phyloP scores from a whole-genome alignment of 2,329 filamentous ascomycete genomes.

The Aspergillus cejpii region DNA sequence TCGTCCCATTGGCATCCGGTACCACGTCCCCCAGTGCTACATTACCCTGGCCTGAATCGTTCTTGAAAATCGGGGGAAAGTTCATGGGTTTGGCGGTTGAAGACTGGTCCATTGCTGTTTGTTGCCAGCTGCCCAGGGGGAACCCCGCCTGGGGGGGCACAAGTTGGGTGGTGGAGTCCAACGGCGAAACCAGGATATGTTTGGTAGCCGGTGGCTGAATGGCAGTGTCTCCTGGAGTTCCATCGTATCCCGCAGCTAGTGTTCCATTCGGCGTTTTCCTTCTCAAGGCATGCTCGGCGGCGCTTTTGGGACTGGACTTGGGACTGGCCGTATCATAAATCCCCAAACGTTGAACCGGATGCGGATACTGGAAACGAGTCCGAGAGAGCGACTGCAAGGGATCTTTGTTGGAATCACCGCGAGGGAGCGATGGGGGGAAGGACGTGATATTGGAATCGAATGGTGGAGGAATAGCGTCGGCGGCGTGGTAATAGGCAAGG shows the following conservation, averaged over 20 bases:
- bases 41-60: slow-evolving; percentile 26
- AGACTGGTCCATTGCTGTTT: slow-evolving; percentile 24
- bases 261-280: slow-evolving; percentile 94
- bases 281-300: slow-evolving; percentile 67
- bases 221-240: slow-evolving; percentile 64
- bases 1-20: slow-evolving; percentile 31
- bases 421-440: slow-evolving; percentile 19
- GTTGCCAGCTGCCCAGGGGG: slow-evolving; percentile 30
- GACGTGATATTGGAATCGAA: slow-evolving; percentile 28
- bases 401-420: slow-evolving; percentile 23
- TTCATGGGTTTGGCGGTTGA: slow-evolving; percentile 29
- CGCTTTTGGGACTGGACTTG: slow-evolving; percentile 19
- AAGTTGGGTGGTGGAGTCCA: slow-evolving; percentile 37
- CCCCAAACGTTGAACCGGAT: slow-evolving; percentile 36
- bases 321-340: slow-evolving; percentile 23
- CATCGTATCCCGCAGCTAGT: slow-evolving; percentile 84
- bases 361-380: slow-evolving; percentile 34
- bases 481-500: slow-evolving; percentile 27
- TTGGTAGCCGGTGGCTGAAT: slow-evolving; percentile 72
- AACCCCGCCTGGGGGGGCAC: slow-evolving; percentile 29
- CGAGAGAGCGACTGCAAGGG: slow-evolving; percentile 26
- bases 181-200: slow-evolving; percentile 68
- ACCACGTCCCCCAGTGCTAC: slow-evolving; percentile 25
- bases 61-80: slow-evolving; percentile 37
- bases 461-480: slow-evolving; percentile 26